These are phyloP conservation scores for Rhynchosporium agropyri DNA, from an alignment of 2,329 filamentous ascomycete species.

Conservation along the genomic window DNA sequence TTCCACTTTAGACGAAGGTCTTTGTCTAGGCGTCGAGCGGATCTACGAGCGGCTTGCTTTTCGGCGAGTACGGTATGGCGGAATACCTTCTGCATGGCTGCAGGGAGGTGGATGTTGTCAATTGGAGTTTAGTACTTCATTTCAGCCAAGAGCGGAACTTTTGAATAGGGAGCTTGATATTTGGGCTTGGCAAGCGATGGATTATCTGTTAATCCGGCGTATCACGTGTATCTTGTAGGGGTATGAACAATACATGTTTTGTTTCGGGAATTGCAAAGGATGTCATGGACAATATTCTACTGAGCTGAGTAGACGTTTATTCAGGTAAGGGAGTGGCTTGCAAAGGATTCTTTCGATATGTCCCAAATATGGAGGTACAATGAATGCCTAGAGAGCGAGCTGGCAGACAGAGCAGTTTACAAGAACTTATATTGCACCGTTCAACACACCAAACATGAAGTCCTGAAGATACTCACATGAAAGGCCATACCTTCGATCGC, in stretches of 20 bases:
- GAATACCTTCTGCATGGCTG: conserved; percentile 69
- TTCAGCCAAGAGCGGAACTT: conserved; percentile 22
- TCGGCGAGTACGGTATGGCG: conserved; percentile 68
- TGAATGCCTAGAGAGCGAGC: too few species aligned
- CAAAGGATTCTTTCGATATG: too few species aligned
- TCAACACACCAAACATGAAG: conserved; percentile 5
- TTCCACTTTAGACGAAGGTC: conserved; percentile 36
- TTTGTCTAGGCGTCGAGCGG: conserved; percentile 43
- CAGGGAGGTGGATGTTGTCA: conserved; percentile 24
- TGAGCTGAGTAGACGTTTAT: too few species aligned
- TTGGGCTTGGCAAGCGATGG: conserved; percentile 31
- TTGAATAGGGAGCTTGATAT: conserved; percentile 26
- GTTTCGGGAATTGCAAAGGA: too few species aligned
- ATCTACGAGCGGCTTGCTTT: conserved; percentile 59
- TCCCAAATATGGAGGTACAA: too few species aligned
- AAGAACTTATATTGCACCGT: not conserved
- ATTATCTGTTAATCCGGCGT: conserved; percentile 14
- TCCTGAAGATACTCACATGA: conserved; percentile 15
- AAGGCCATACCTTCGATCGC: not conserved
- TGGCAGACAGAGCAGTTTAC: too few species aligned
- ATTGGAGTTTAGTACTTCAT: conserved; percentile 14
- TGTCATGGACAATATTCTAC: too few species aligned
- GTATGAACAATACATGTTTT: too few species aligned
- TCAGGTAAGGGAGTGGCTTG: too few species aligned
- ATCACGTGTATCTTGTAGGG: not conserved